phyloP scores from a whole-genome alignment of 768 basidiomycete species.

The Amanita rimosa region DNA sequence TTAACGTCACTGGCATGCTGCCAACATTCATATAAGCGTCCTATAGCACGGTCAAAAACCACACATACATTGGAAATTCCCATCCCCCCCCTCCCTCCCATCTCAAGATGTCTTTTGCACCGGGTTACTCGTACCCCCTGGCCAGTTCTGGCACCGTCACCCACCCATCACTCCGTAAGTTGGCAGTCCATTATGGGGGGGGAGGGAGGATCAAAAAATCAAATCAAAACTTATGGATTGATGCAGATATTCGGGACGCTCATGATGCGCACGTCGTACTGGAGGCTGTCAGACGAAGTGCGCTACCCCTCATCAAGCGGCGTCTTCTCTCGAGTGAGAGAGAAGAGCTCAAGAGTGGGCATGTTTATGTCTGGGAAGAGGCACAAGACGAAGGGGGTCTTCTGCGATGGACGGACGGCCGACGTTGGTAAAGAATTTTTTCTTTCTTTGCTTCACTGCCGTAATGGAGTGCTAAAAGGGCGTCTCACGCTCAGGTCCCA shows the following conservation, averaged over 20 bases:
- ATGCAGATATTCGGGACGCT: slow-evolving; percentile 65
- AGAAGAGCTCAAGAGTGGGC: slow-evolving; percentile 58
- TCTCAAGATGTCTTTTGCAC: slow-evolving; percentile 12
- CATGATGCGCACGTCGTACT: slow-evolving; percentile 67
- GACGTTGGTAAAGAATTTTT: slow-evolving; percentile 60
- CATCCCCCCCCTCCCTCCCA: too few relatives aligned
- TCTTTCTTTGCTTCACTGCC: not conserved
- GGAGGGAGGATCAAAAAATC: too few relatives aligned
- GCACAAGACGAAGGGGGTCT: slow-evolving; percentile 62
- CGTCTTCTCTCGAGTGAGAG: slow-evolving; percentile 61
- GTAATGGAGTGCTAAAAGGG: not conserved
- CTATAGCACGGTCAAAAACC: slow-evolving; percentile 7
- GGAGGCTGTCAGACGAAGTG: slow-evolving; percentile 62
- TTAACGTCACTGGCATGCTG: slow-evolving; percentile 16
- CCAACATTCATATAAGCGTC: slow-evolving; percentile 15
- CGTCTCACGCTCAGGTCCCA: slow-evolving; percentile 46
- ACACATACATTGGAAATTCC: slow-evolving; percentile 9
- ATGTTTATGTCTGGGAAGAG: slow-evolving; percentile 83
- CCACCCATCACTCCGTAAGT: slow-evolving; percentile 38
- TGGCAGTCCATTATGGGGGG: not conserved
- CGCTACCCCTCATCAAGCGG: slow-evolving; percentile 61
- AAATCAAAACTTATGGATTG: not conserved
- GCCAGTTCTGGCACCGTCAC: slow-evolving; percentile 25
- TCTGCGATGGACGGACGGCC: slow-evolving; percentile 74
- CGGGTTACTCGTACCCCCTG: slow-evolving; percentile 11